phyloP scores from a whole-genome alignment of 2,329 filamentous ascomycete species.

The Penicillium sp. region DNA sequence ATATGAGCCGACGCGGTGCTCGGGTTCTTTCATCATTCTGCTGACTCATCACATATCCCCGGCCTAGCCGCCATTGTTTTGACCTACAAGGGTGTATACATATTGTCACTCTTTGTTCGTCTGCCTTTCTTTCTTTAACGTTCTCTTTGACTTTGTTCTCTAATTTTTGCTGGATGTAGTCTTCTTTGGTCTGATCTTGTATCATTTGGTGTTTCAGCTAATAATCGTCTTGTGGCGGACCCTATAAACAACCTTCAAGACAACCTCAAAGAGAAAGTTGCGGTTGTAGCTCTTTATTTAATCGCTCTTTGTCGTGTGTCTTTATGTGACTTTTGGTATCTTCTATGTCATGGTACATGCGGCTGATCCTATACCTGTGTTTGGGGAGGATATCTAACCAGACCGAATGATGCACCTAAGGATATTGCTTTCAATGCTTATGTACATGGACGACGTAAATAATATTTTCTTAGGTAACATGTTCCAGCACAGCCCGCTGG shows the following conservation, averaged over 20 bases:
- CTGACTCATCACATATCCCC: constrained; percentile 6
- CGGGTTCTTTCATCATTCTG: constrained; percentile 3
- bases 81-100: neutral
- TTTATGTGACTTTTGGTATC: neutral
- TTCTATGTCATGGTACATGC: neutral
- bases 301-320: neutral
- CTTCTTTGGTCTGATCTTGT: neutral
- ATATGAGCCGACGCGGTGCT: constrained; percentile 4
- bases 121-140: neutral
- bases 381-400: neutral
- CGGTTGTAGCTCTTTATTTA: neutral
- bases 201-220: neutral
- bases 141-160: neutral
- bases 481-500: constrained; percentile 17
- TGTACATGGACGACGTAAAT: constrained; percentile 20
- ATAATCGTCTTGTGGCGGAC: neutral
- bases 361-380: neutral
- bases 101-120: neutral
- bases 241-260: neutral
- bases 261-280: neutral
- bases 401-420: constrained; percentile 2
- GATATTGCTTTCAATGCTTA: constrained; percentile 17
- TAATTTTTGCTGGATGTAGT: neutral
- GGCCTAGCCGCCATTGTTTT: neutral
- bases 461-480: constrained; percentile 3